Evolutionary conservation across 2,329 filamentous ascomycete genomes (phyloP), one percentile per base, ranked within the genome.

Genomic region (Coleophoma crateriformis): DNA sequence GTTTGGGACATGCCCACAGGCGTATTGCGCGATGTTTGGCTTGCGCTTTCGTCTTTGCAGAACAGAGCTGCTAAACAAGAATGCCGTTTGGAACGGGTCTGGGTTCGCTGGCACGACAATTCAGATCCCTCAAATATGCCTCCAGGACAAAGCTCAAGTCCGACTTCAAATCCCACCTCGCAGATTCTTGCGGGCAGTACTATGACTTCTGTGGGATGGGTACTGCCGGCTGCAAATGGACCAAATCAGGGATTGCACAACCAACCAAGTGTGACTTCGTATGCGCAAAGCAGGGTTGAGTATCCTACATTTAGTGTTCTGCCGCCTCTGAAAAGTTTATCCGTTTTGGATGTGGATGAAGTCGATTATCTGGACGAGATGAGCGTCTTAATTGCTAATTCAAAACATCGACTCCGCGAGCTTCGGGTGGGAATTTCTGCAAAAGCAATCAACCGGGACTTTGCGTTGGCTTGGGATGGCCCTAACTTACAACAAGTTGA

Each of bases 1-100:
- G 76, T 88, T 3, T 94, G 88, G 88, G 88, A 95, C 61, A 92
- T 94, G 88, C 88, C 88, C 1, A 94, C 88, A 0, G 89, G 88
- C 1, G 85, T 94, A 15, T 70, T 90, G 47, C 79, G 88, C 47
- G 87, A 92, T 64, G 85, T 92, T 27, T 94, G 90, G 79, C 79
- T 90, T 62, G 84, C 88, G 19, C 74, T 95, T 43, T 82, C 84
- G 1, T 89, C 85, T 5, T 72, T 90, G 12, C 82, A 81, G 37
- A 78, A 87, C 58, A 55, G 58, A 35, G 53, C 46, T 45, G 74
- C 81, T 37, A 75, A 79, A 20, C 73, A 81, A 43, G 75, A 79
- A 38, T 84, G 84, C 61, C 84, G 85, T 41, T 71, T 94, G 43
- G 83, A 88, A 49, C 81, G 82, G 50, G 75, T 94, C 17, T 91